Evolutionary conservation across 495 filamentous ascomycete species (phyloP).

Genomic region (Pseudotulostoma volvatum): DNA sequence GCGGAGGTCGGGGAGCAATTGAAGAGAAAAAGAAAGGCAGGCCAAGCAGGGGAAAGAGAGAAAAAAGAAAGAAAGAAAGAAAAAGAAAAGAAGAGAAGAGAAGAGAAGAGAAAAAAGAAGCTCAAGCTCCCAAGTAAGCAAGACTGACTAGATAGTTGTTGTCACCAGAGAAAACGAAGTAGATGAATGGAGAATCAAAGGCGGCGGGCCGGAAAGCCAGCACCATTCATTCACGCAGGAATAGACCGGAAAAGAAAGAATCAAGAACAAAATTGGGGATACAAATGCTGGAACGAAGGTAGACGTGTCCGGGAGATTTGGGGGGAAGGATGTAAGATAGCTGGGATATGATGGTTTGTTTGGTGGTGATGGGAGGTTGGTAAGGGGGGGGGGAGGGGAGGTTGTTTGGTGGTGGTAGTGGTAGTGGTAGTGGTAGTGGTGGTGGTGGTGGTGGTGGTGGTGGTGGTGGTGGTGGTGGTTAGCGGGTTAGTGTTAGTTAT

Average conservation of each 20-base stretch:
- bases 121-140: background rate
- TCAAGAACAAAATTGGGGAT: constrained; percentile 1
- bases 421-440: too few relatives aligned
- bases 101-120: constrained; percentile 2
- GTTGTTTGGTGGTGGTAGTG: too few relatives aligned
- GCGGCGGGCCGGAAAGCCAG: too few relatives aligned
- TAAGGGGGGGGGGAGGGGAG: background rate
- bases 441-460: too few relatives aligned
- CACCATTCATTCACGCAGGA: background rate
- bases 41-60: constrained; percentile 11
- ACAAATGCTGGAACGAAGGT: background rate
- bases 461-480: too few relatives aligned
- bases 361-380: too few relatives aligned
- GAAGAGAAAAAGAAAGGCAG: constrained; percentile 7
- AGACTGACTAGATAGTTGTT: too few relatives aligned
- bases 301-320: background rate
- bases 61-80: constrained; percentile 4
- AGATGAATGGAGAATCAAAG: too few relatives aligned
- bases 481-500: too few relatives aligned
- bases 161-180: too few relatives aligned
- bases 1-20: background rate
- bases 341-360: too few relatives aligned
- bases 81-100: constrained; percentile 7
- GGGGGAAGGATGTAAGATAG: constrained; percentile 1
- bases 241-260: background rate